Evolutionary conservation across 768 basidiomycete species (phyloP), one percentile per base, ranked within the genome.

Genomic region (Termitomyces sp.): DNA sequence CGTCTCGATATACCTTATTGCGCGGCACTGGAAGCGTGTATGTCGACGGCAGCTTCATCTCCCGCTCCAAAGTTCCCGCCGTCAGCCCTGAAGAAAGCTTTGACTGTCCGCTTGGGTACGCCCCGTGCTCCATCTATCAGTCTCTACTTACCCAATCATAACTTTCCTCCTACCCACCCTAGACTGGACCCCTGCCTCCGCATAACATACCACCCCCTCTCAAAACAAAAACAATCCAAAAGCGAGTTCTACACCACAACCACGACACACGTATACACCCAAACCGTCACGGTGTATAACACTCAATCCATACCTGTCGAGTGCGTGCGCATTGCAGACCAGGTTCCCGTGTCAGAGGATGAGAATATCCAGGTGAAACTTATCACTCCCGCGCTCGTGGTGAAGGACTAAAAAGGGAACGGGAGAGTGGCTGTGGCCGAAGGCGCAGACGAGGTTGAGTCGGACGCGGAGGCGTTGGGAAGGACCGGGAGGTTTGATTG

Each of bases 41-140:
- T 29, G 64, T 71, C 22, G 67, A 70, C 36, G 66, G 69, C 1
- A 66, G 65, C 50, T 72, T 72, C 55, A 69, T 71, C n/a, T 66
- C 70, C 5, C 59, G 64, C 13, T 63, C 69, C 0, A 20, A 55
- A 3, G 49, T 71, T 2, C 68, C 71, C 0, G 37, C 57, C 1
- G 68, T 71, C 6, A 71, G 64, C 50, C 70, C 70, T 4, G 60
- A 66, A 31, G 70, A 71, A 55, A 69, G 61, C 56, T 71, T 72
- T 42, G 64, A 69, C 52, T 72, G 71, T 52, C 57, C 69, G 2
- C 65, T 72, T 0, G 69, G 70, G 70, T 70, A 31, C 18, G 52
- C 51, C 7, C 22, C 26, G 7, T 28, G 28, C 26, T n/a, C 7
- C 12, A 2, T 50, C 6, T n/a, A n/a, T n/a, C n/a, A n/a, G n/a